Conservation (phyloP, 2,329 filamentous ascomycete species). For the Metarhizium album region DNA sequence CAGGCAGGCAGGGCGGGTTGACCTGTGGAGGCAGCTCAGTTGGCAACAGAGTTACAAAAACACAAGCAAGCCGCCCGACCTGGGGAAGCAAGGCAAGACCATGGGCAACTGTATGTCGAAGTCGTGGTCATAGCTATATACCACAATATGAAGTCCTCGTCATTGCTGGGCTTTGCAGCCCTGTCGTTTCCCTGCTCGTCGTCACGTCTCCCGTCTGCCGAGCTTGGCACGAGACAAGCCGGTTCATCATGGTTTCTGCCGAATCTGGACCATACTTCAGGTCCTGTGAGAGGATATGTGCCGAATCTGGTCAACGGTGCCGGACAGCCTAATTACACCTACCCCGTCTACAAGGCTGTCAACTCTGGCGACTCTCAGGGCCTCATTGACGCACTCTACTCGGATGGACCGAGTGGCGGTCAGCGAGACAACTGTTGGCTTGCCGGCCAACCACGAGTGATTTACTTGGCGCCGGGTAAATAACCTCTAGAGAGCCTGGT, state of each 20-base stretch:
- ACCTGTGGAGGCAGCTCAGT: no score
- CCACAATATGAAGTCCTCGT: background rate
- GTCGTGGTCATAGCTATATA: no score
- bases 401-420: constrained; percentile 9
- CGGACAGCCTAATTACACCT: constrained; percentile 8
- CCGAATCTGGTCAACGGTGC: constrained; percentile 7
- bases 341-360: constrained; percentile 11
- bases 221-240: background rate
- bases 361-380: constrained; percentile 6
- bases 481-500: no score
- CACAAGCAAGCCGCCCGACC: no score
- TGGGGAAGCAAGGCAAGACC: no score
- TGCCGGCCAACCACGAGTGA: constrained; percentile 11
- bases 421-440: constrained; percentile 11
- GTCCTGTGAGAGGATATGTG: constrained; percentile 11
- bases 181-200: background rate
- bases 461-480: constrained; percentile 12
- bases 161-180: background rate
- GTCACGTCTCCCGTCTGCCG: background rate
- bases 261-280: constrained; percentile 12
- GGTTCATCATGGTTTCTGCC: constrained; percentile 13
- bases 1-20: no score
- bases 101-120: no score
- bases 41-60: no score
- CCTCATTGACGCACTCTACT: constrained; percentile 5